Evolutionary conservation across 495 filamentous ascomycete genomes (phyloP).

Genomic region (Trichoderma gamsii): DNA sequence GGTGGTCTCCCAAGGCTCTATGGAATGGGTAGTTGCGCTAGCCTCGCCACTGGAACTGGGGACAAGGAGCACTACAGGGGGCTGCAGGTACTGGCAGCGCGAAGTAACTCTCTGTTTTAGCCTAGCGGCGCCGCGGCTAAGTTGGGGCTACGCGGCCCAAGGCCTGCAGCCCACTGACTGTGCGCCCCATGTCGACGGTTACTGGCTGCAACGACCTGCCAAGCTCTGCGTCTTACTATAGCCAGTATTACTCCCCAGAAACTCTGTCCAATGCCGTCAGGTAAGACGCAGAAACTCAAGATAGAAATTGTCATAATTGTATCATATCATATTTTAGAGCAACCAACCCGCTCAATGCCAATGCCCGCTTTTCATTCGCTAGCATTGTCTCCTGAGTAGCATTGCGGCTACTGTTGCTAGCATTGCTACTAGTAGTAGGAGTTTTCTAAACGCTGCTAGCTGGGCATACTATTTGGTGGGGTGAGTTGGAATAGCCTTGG

Average conservation of each 20-base stretch:
- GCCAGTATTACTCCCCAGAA: too few species aligned
- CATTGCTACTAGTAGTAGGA: too few species aligned
- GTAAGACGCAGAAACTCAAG: too few species aligned
- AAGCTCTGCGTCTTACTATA: not conserved
- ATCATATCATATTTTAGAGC: not conserved
- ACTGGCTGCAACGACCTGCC: not conserved
- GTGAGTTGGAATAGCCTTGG: not conserved
- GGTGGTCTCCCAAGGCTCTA: slow-evolving; percentile 7
- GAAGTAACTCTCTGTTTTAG: not conserved
- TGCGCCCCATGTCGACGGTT: not conserved
- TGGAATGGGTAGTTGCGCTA: slow-evolving; percentile 8
- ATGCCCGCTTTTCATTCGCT: not conserved
- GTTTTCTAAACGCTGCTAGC: too few species aligned
- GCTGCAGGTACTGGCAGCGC: not conserved
- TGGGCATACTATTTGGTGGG: not conserved
- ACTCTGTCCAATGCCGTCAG: too few species aligned
- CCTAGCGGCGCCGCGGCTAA: slow-evolving; percentile 1
- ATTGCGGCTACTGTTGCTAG: too few species aligned
- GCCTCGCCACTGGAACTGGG: slow-evolving; percentile 1
- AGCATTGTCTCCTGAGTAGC: not conserved
- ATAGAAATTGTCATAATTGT: not conserved
- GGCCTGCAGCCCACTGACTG: not conserved
- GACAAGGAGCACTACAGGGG: slow-evolving; percentile 7
- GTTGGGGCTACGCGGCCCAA: not conserved
- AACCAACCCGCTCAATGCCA: not conserved